Base-by-base conservation (phyloP, 106 monocot species). In the Allium cepa region DNA sequence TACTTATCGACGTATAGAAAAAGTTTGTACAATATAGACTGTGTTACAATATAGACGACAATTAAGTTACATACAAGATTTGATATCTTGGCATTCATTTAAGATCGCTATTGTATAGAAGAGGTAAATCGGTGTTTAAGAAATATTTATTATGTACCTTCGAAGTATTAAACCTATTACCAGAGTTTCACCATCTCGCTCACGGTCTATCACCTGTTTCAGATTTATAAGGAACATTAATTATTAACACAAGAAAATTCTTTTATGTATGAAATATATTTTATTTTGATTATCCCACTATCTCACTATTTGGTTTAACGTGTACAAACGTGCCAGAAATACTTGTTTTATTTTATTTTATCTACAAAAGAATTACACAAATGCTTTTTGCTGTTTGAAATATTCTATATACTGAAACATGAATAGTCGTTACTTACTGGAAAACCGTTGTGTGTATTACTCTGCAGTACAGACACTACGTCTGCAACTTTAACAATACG, bases 151-250 rank as follows among this genome's bases (percentile, higher is more conserved):
- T n/a, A 46, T 45, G 4, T 63, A 91, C 95, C 95, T 88, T 64
- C 95, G 82, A 78, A 97, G 89, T 73, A 97, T 92, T 28, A 97
- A 79, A 61, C 97, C 97, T 45, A 97, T 78, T 26, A 97, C 89
- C 75, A 71, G 76, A 66, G 79, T 61, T 63, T 97, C 92, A 57
- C 92, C 87, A 84, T 82, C 83, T 62, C 72, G 73, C 59, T 80
- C 78, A 73, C 65, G 81, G 81, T 87, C 86, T 57, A 92, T 80
- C 56, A 96, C 91, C 96, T 96, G 79, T 69, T 49, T 11, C 56
- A 75, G 51, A 79, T 26, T 36, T 51, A 52, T 9, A 50, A 7
- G 6, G 22, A 78, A 47, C 47, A 67, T 72, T 51, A 61, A 16
- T 15, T 27, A 53, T 17, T 51, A n/a, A 12, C 73, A 58, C 9